Percentiles rank a stretch among this genome's conserved stretches.
These are phyloP conservation scores for Vitis riparia DNA, from an alignment of 164 flowering plant species.

Conservation along the genomic window DNA sequence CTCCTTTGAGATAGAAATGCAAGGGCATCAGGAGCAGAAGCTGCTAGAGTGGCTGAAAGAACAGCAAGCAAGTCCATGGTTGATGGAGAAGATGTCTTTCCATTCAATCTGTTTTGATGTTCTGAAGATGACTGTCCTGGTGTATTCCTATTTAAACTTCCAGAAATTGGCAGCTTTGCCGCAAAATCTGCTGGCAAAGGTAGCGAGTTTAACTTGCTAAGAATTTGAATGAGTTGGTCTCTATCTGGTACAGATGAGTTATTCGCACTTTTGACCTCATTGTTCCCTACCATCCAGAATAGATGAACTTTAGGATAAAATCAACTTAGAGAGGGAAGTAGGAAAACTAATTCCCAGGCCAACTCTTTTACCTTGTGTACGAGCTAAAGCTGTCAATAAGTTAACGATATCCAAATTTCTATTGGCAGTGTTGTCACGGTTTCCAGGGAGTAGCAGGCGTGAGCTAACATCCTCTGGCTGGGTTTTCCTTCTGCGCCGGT, in stretches of 20 bases:
- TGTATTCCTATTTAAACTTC: slow-evolving; percentile 27
- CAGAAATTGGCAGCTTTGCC: slow-evolving; percentile 40
- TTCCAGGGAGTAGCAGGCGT: slow-evolving; percentile 34
- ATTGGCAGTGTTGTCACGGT: slow-evolving; percentile 28
- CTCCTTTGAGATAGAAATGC: slow-evolving; percentile 48
- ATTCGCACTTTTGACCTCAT: slow-evolving; percentile 30
- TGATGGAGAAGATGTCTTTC: slow-evolving; percentile 42
- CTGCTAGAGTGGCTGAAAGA: slow-evolving; percentile 52
- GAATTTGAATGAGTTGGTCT: slow-evolving; percentile 71
- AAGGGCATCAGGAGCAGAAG: slow-evolving; percentile 44
- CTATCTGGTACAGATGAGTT: slow-evolving; percentile 40
- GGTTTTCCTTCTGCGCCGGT: slow-evolving; percentile 82
- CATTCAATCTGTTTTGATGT: slow-evolving; percentile 33
- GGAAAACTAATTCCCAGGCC: neutral
- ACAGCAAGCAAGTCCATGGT: slow-evolving; percentile 68
- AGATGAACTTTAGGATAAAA: neutral
- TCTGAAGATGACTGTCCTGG: slow-evolving; percentile 32
- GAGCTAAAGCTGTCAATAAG: slow-evolving; percentile 58
- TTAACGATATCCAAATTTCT: slow-evolving; percentile 67
- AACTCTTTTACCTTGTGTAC: slow-evolving; percentile 57
- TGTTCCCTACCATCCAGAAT: slow-evolving; percentile 38
- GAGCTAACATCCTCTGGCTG: slow-evolving; percentile 75
- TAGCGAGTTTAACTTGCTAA: slow-evolving; percentile 62
- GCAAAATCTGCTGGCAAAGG: slow-evolving; percentile 50
- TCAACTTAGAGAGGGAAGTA: neutral